Percentiles rank a stretch among this genome's conserved stretches.
phyloP scores from a whole-genome alignment of 2,329 filamentous ascomycete species.

The Alternaria postmessia region DNA sequence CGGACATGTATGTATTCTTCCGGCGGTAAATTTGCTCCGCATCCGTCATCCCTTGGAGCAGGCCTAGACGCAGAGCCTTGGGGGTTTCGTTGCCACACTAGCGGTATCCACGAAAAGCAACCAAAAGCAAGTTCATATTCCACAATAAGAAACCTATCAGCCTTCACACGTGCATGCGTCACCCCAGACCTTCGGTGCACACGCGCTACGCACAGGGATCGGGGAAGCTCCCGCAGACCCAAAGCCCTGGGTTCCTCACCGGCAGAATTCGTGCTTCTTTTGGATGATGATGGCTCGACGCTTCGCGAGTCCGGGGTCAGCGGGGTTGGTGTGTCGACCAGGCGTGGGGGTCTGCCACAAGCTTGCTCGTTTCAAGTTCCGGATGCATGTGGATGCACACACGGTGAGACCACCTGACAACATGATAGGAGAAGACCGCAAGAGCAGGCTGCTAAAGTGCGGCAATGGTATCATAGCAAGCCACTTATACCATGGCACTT shows the following conservation, averaged over 20 bases:
- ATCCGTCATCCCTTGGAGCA: conserved; percentile 14
- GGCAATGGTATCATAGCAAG: conserved; percentile 10
- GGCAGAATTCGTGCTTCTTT: conserved; percentile 24
- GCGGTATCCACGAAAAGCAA: conserved; percentile 23
- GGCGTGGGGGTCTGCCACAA: conserved; percentile 26
- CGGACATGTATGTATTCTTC: conserved; percentile 19
- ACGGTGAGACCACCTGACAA: conserved; percentile 7
- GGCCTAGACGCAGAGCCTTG: conserved; percentile 10
- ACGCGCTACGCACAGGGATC: conserved; percentile 25
- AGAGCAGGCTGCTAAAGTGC: neutral
- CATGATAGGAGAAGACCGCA: conserved; percentile 12
- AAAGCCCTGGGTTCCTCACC: conserved; percentile 28
- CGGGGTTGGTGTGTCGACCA: conserved; percentile 17
- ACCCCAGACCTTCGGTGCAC: conserved; percentile 19
- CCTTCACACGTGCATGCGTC: conserved; percentile 22
- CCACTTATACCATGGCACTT: conserved; percentile 9
- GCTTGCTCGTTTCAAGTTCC: conserved; percentile 13
- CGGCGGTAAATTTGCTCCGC: conserved; percentile 23
- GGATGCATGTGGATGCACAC: conserved; percentile 7
- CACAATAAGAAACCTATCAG: conserved; percentile 13
- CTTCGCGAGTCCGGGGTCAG: conserved; percentile 23
- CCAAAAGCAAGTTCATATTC: conserved; percentile 27
- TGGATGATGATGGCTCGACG: conserved; percentile 19
- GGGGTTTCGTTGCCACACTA: conserved; percentile 19
- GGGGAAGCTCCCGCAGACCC: conserved; percentile 35